Evolutionary conservation across 208 protist genomes (phyloP).

Genomic region (Crithidia expoeki): DNA sequence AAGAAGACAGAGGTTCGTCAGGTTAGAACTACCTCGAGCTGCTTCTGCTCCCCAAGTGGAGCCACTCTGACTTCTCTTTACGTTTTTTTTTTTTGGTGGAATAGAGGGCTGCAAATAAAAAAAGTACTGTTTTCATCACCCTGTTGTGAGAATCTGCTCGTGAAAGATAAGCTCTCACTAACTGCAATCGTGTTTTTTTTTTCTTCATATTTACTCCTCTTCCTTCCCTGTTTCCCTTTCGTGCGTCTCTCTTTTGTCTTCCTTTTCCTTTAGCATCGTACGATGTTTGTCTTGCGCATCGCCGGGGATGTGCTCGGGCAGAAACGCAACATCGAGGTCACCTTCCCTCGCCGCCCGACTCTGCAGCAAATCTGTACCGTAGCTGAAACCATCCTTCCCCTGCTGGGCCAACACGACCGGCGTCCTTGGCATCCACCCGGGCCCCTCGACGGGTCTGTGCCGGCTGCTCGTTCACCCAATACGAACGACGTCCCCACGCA

Average conservation of each 20-base stretch:
- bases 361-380: constrained; percentile 60
- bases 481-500: background rate
- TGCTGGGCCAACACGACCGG: background rate
- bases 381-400: constrained; percentile 55
- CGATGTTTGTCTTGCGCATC: constrained; percentile 45
- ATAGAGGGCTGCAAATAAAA: too few relatives aligned
- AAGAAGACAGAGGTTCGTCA: constrained; percentile 1
- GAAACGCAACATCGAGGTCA: constrained; percentile 54
- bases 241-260: background rate
- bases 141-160: too few relatives aligned
- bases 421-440: constrained; percentile 9
- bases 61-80: too few relatives aligned
- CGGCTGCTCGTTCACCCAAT: background rate
- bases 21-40: too few relatives aligned
- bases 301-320: constrained; percentile 27
- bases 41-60: too few relatives aligned
- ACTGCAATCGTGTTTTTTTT: too few relatives aligned
- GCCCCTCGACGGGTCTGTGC: background rate
- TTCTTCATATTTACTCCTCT: background rate
- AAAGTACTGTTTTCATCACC: background rate
- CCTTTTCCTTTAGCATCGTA: constrained; percentile 8
- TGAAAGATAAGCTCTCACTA: too few relatives aligned
- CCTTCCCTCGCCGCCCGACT: constrained; percentile 53
- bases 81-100: too few relatives aligned
- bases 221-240: background rate